Evolutionary conservation across 2,329 filamentous ascomycete species (phyloP), one percentile per base, ranked within the genome.

Genomic region (Cordyceps sp.): DNA sequence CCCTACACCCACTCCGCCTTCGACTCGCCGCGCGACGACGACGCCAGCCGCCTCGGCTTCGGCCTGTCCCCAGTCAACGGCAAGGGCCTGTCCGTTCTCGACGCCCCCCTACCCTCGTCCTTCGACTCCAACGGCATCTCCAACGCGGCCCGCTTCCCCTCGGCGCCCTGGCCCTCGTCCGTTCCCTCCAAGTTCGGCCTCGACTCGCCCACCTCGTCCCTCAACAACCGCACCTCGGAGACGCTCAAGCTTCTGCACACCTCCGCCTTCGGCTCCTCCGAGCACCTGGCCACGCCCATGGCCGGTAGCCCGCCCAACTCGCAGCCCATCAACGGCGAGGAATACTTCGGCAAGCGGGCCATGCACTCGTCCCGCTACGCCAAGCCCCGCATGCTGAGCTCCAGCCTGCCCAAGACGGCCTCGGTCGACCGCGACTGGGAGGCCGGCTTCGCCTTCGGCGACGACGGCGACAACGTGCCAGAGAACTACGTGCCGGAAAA

Each of bases 61-160:
- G 80, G 80, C 17, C 69, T 90, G 32, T 93, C 86, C 12, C 84
- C 86, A 1, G 69, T 69, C 31, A 71, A 73, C 43, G 72, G 73
- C 33, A 77, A 73, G 43, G 71, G 69, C 3, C 53, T 93, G n/a
- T 90, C 82, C n/a, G 82, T 92, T 12, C 69, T 94, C 39, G 88
- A 96, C 57, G 90, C 85, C 3, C 85, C 84, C 13, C 69, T 96
- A 8, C 90, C 90, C 2, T 83, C 86, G 8, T 96, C 88, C 0
- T 94, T 96, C 52, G 90, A 96, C 55, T 93, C 85, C 45, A 90
- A 94, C 47, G 88, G 86, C 31, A 82, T 94, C 33, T 94, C 86
- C 10, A 82, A 88, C 51, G 85, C 84, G 39, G 86, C 88, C 14
- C 74, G 84, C 37, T 85, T 86, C 50, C 64, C 64, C 14, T 61